These are phyloP conservation scores for Pisolithus thermaeus DNA, from an alignment of 1,284 basidiomycete species.

Conservation along the genomic window DNA sequence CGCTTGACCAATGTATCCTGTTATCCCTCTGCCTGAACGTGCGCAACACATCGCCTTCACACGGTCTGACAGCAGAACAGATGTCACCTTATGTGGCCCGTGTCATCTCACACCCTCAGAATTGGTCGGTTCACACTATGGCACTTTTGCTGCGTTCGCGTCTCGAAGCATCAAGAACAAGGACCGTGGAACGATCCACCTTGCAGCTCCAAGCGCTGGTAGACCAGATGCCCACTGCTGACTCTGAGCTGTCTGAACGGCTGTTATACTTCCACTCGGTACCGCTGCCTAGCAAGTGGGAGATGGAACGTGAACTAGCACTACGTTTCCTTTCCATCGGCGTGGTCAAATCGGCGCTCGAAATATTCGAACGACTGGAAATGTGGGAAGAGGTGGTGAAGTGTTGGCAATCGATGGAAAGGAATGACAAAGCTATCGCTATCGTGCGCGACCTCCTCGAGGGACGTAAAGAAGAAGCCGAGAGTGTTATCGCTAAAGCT, in stretches of 20 bases:
- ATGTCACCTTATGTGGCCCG: conserved; percentile 87
- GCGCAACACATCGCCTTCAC: conserved; percentile 78
- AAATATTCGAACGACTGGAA: conserved; percentile 88
- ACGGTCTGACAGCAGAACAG: conserved; percentile 85
- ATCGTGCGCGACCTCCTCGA: conserved; percentile 82
- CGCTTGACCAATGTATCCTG: conserved; percentile 88
- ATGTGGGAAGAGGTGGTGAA: conserved; percentile 96
- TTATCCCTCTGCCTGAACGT: conserved; percentile 87
- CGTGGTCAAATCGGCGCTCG: conserved; percentile 80
- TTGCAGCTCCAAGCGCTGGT: conserved; percentile 90
- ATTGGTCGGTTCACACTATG: conserved; percentile 95
- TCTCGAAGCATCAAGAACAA: conserved; percentile 78
- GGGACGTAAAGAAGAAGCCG: conserved; percentile 77
- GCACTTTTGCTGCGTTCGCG: conserved; percentile 86
- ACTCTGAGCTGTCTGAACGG: conserved; percentile 65
- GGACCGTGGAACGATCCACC: conserved; percentile 85
- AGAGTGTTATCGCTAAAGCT: conserved; percentile 60
- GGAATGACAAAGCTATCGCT: conserved; percentile 66
- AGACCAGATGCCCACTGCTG: conserved; percentile 92
- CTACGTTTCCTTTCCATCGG: conserved; percentile 77
- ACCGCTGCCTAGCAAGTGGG: conserved; percentile 84
- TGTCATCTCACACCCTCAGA: conserved; percentile 80
- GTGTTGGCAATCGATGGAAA: conserved; percentile 79
- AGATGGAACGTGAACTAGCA: conserved; percentile 86
- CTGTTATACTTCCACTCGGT: conserved; percentile 76